Evolutionary conservation across 169 alveolate species (phyloP).

Genomic region (Cryptosporidium sp.): DNA sequence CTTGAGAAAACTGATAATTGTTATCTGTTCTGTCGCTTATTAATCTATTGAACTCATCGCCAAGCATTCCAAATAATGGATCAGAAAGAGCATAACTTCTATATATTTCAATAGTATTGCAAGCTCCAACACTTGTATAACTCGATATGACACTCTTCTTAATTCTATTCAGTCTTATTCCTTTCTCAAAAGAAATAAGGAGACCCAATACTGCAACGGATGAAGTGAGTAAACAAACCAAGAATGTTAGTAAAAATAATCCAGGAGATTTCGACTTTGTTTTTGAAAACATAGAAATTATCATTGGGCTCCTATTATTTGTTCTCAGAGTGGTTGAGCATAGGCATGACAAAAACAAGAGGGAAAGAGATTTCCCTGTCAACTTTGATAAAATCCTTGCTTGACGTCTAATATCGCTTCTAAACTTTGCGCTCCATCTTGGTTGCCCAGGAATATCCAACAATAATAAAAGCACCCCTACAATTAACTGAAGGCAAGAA

Average conservation of each 20-base stretch:
- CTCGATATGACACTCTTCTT: constrained; percentile 41
- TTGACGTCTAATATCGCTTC: constrained; percentile 85
- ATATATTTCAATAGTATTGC: constrained; percentile 82
- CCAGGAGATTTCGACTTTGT: constrained; percentile 35
- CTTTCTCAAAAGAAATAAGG: constrained; percentile 42
- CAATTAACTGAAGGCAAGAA: constrained; percentile 81
- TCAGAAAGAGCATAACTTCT: constrained; percentile 89
- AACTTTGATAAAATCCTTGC: constrained; percentile 87
- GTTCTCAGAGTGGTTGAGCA: constrained; percentile 79
- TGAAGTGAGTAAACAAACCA: constrained; percentile 16
- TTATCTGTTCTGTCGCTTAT: constrained; percentile 90
- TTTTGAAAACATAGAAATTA: constrained; percentile 17
- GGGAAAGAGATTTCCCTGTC: constrained; percentile 90
- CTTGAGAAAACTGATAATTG: constrained; percentile 85
- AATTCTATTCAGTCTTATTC: constrained; percentile 48
- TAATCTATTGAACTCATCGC: constrained; percentile 89
- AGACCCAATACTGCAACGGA: constrained; percentile 48
- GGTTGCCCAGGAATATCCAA: constrained; percentile 92
- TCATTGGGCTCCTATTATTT: constrained; percentile 1
- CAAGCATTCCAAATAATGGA: constrained; percentile 91
- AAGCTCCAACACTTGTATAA: constrained; percentile 41
- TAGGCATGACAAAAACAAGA: constrained; percentile 80
- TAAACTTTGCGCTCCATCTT: constrained; percentile 91
- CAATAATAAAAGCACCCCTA: constrained; percentile 87
- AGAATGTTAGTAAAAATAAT: constrained; percentile 23